These are phyloP conservation scores for Gossypium gossypioides DNA, from an alignment of 441 rosid species.

Conservation along the genomic window DNA sequence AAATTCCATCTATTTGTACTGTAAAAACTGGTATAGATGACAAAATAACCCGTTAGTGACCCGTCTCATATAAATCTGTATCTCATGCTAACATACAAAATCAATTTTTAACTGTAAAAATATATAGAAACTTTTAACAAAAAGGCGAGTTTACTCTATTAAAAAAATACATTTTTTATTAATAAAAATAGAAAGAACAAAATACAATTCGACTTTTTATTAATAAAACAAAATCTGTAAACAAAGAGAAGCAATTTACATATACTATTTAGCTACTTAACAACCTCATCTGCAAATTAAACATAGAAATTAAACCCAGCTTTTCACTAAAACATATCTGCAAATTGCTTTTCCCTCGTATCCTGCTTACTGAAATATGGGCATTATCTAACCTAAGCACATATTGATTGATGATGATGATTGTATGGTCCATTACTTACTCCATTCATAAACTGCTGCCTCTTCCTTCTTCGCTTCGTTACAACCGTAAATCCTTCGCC, in stretches of 20 bases:
- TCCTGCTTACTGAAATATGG: background rate
- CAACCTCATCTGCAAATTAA: background rate
- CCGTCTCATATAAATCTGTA: too few species aligned
- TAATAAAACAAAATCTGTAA: background rate
- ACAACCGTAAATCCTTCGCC: slow-evolving; percentile 48
- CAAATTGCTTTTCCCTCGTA: background rate
- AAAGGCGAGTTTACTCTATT: too few species aligned
- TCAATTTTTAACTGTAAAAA: too few species aligned
- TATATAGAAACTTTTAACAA: too few species aligned
- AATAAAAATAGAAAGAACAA: too few species aligned
- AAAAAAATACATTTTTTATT: too few species aligned
- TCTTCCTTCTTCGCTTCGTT: slow-evolving; percentile 46
- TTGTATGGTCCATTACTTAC: slow-evolving; percentile 38
- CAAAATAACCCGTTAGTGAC: too few species aligned
- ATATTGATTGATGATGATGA: slow-evolving; percentile 46
- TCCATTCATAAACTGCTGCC: slow-evolving; percentile 39
- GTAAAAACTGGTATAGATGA: too few species aligned
- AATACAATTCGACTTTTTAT: background rate
- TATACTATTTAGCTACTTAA: background rate
- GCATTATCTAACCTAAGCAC: slow-evolving; percentile 43
- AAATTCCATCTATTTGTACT: too few species aligned
- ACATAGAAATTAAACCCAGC: background rate
- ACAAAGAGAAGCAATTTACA: slow-evolving; percentile 3
- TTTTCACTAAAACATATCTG: background rate
- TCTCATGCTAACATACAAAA: too few species aligned